A percentile compares a stretch with the other conserved stretches of the same genome.
Conservation (phyloP, 371 early-diverging fungal species). For the Mucor lusitanicus region DNA sequence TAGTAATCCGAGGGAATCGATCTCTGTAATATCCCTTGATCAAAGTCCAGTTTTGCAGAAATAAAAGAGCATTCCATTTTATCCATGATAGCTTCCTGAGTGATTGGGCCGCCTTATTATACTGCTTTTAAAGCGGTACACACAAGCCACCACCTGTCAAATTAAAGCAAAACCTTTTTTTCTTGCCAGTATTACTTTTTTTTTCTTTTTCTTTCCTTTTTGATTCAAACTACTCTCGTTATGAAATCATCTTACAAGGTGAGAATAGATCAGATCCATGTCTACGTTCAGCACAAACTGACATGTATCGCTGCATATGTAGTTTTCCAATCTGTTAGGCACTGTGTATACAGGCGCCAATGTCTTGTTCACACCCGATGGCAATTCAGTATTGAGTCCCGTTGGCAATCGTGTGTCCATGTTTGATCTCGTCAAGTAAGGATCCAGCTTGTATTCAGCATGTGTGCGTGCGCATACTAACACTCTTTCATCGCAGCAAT, state of each 20-base stretch:
- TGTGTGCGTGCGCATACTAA: background rate
- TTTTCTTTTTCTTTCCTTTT: background rate
- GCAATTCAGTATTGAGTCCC: slow-evolving; percentile 90
- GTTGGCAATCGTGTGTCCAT: slow-evolving; percentile 96
- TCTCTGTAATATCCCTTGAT: background rate
- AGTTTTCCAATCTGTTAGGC: slow-evolving; percentile 94
- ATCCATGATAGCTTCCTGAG: background rate
- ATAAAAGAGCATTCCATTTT: background rate
- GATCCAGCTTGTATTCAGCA: background rate
- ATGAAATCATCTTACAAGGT: slow-evolving; percentile 36
- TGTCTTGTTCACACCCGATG: slow-evolving; percentile 93
- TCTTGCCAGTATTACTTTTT: background rate
- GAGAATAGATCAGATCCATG: background rate
- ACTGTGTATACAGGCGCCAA: slow-evolving; percentile 96
- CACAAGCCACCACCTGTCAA: slow-evolving; percentile 32
- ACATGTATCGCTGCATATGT: background rate
- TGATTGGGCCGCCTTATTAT: background rate
- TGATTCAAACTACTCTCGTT: background rate
- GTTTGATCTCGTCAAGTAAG: slow-evolving; percentile 94
- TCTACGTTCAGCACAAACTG: background rate
- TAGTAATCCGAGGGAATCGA: background rate
- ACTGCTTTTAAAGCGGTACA: background rate
- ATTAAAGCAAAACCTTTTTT: slow-evolving; percentile 6
- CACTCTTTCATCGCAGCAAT: slow-evolving; percentile 58
- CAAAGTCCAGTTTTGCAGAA: background rate